A percentile compares a stretch with the other conserved stretches of the same genome.
Evolutionary conservation across 2,329 filamentous ascomycete genomes (phyloP).

Genomic region (Sporothrix inflata): DNA sequence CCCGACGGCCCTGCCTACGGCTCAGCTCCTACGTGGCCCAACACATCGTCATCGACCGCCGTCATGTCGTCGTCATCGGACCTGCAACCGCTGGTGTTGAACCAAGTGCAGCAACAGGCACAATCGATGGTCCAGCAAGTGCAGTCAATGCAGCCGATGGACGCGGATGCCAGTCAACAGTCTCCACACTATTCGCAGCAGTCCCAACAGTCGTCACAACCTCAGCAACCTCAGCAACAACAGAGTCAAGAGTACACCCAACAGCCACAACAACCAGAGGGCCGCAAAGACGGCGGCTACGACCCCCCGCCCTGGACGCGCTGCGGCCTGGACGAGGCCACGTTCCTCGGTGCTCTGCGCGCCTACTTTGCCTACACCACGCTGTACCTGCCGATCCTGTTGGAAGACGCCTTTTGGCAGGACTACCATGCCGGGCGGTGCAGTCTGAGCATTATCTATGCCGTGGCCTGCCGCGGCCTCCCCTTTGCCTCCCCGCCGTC

Average conservation of each 20-base stretch:
- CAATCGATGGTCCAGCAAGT: neutral
- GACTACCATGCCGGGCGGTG: slow-evolving; percentile 35
- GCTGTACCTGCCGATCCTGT: slow-evolving; percentile 35
- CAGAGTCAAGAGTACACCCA: neutral
- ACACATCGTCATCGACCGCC: neutral
- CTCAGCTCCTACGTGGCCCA: neutral
- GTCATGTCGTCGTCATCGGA: neutral
- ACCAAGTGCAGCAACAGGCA: slow-evolving; percentile 16
- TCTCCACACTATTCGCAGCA: neutral
- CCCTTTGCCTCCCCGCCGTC: slow-evolving; percentile 31
- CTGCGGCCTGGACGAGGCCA: slow-evolving; percentile 25
- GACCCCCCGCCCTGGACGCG: slow-evolving; percentile 26
- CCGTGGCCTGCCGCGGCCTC: slow-evolving; percentile 37
- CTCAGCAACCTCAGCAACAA: neutral
- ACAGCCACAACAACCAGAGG: neutral
- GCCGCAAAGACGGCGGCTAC: slow-evolving; percentile 21
- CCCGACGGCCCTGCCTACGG: neutral
- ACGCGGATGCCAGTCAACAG: neutral
- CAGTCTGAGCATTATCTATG: slow-evolving; percentile 36
- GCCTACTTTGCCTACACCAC: slow-evolving; percentile 37
- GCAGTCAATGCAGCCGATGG: neutral
- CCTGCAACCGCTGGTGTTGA: neutral
- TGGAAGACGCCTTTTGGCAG: slow-evolving; percentile 37
- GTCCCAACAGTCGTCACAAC: neutral
- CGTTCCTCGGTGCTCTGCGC: slow-evolving; percentile 32